Evolutionary conservation across 805 yeast genomes (phyloP).

Genomic region (Cyberlindnera mississippiensis): DNA sequence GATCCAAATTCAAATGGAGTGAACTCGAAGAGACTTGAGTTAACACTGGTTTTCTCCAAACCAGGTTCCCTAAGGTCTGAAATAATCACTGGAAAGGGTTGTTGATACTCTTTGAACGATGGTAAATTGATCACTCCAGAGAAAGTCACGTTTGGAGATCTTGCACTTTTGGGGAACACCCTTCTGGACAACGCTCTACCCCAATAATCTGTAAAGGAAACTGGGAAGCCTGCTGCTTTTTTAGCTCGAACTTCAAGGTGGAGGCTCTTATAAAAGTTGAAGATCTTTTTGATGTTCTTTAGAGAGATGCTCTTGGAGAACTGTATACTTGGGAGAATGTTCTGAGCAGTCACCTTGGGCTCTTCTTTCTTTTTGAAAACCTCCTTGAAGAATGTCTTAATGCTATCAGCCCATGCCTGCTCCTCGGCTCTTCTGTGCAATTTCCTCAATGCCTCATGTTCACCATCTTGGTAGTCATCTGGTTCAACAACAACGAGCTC

Average conservation of each 20-base stretch:
- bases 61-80: constrained; percentile 39
- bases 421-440: constrained; percentile 11
- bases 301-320: constrained; percentile 25
- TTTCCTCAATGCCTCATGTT: too few species aligned
- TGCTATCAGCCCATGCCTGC: constrained; percentile 21
- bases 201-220: constrained; percentile 67
- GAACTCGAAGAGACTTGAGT: constrained; percentile 51
- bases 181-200: constrained; percentile 54
- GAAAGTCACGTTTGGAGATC: constrained; percentile 37
- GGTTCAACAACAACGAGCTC: background rate
- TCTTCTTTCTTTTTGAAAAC: constrained; percentile 26
- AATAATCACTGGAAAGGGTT: constrained; percentile 48
- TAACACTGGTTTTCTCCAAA: constrained; percentile 27
- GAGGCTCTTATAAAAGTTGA: constrained; percentile 48
- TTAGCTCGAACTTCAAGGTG: constrained; percentile 52
- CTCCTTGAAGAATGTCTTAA: constrained; percentile 25
- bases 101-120: constrained; percentile 36
- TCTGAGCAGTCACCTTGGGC: constrained; percentile 11
- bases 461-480: background rate
- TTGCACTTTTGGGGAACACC: constrained; percentile 36
- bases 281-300: constrained; percentile 30
- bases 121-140: constrained; percentile 34
- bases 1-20: constrained; percentile 68
- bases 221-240: constrained; percentile 47
- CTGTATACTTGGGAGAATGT: constrained; percentile 21